Evolutionary conservation across 495 filamentous ascomycete species (phyloP).

Genomic region (Penicillium subrubescens): DNA sequence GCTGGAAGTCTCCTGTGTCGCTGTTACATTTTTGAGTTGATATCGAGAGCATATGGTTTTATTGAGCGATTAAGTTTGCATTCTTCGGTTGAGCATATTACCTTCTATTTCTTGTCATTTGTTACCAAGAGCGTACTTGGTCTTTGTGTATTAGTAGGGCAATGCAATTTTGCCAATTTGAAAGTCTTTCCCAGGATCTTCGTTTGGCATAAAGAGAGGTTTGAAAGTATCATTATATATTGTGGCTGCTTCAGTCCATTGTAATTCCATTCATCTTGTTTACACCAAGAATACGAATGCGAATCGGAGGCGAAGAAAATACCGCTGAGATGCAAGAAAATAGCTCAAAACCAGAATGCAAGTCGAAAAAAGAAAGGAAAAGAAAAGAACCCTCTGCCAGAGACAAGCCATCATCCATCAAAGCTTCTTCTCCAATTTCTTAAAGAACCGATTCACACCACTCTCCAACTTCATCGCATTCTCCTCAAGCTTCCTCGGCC

Average conservation of each 20-base stretch:
- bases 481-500: slow-evolving; percentile 64
- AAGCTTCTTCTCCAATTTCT: slow-evolving; percentile 87
- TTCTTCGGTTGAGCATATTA: slow-evolving; percentile 29
- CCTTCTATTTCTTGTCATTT: slow-evolving; percentile 16
- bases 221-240: neutral
- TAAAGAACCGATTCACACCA: slow-evolving; percentile 77
- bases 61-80: slow-evolving; percentile 32
- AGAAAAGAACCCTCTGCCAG: neutral
- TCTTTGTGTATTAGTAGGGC: slow-evolving; percentile 6
- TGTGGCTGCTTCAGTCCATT: neutral
- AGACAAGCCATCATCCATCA: slow-evolving; percentile 26
- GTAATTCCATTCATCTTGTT: no score
- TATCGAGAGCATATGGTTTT: slow-evolving; percentile 30
- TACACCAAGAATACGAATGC: neutral
- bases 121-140: neutral
- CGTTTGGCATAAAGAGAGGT: neutral
- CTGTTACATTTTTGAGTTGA: slow-evolving; percentile 21
- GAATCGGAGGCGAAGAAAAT: neutral
- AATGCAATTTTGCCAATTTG: slow-evolving; percentile 12
- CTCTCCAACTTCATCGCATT: slow-evolving; percentile 71
- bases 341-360: neutral
- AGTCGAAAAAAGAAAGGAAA: neutral
- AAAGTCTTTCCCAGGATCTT: neutral
- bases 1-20: neutral
- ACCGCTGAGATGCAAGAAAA: neutral